Percentiles rank a stretch among this genome's conserved stretches.
Evolutionary conservation across 192 early-diverging fungal species (phyloP).

Genomic region (Dissophora ornata): DNA sequence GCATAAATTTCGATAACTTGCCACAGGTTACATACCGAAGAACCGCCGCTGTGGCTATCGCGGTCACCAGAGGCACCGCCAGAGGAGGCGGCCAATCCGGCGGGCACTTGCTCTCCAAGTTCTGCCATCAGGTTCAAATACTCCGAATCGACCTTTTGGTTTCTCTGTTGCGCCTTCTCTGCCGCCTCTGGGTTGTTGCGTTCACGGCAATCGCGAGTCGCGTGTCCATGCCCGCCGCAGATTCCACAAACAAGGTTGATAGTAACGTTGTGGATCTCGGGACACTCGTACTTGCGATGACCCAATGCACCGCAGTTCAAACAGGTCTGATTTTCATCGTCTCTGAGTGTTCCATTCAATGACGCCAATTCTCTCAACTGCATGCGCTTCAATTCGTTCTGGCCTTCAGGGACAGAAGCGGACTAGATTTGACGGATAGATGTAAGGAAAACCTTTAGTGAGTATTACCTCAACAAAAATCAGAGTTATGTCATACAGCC

Average conservation of each 20-base stretch:
- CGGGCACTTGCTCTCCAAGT: constrained; percentile 68
- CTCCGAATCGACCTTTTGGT: constrained; percentile 90
- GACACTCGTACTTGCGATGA: constrained; percentile 93
- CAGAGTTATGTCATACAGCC: no score
- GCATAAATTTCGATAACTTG: no score
- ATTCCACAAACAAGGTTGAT: constrained; percentile 87
- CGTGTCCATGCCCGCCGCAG: constrained; percentile 92
- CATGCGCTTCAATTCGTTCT: constrained; percentile 94
- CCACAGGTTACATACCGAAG: constrained; percentile 44
- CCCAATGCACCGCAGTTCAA: constrained; percentile 92
- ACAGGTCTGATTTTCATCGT: constrained; percentile 95
- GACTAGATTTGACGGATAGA: constrained; percentile 53
- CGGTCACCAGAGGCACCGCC: not conserved
- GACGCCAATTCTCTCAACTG: constrained; percentile 95
- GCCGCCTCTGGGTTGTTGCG: constrained; percentile 85
- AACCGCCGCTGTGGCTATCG: constrained; percentile 1
- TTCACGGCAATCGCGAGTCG: constrained; percentile 91
- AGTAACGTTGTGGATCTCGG: constrained; percentile 88
- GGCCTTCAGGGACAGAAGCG: constrained; percentile 92
- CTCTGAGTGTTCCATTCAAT: constrained; percentile 95
- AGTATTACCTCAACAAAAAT: no score
- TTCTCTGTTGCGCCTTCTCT: constrained; percentile 77
- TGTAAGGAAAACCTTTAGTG: not conserved
- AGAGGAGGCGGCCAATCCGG: constrained; percentile 12
- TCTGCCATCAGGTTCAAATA: constrained; percentile 96